Percentiles rank a stretch among this genome's conserved stretches.
Evolutionary conservation across 768 basidiomycete genomes (phyloP).

Genomic region (Suillus paluster): DNA sequence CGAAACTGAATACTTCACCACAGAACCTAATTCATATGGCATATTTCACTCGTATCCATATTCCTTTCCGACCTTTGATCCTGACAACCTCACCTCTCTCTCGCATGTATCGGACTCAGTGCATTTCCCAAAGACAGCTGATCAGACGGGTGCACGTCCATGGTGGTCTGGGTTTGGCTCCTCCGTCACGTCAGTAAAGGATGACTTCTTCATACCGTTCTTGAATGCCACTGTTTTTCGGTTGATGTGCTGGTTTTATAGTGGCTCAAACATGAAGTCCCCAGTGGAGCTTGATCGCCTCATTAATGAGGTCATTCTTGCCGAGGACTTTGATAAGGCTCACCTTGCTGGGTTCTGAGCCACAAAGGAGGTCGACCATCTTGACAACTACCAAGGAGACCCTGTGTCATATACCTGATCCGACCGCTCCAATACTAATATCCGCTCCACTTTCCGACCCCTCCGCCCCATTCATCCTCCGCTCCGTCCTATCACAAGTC

Average conservation of each 20-base stretch:
- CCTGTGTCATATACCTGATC: no score
- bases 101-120: constrained; percentile 3
- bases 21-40: neutral
- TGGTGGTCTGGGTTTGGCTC: constrained; percentile 12
- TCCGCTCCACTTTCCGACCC: no score
- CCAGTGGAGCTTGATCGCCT: constrained; percentile 9
- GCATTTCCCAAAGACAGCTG: neutral
- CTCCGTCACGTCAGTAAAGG: neutral
- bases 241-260: constrained; percentile 28
- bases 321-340: constrained; percentile 11
- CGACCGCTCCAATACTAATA: no score
- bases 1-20: no score
- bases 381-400: neutral
- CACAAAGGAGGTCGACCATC: neutral
- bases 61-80: constrained; percentile 1
- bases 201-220: constrained; percentile 13
- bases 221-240: constrained; percentile 18
- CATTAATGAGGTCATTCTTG: constrained; percentile 10
- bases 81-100: constrained; percentile 1
- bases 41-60: neutral
- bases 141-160: neutral
- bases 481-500: no score
- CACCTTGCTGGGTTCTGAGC: constrained; percentile 14
- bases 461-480: no score
- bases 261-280: constrained; percentile 18